phyloP scores from a whole-genome alignment of 192 early-diverging fungal species.

The Allomyces arbusculus region DNA sequence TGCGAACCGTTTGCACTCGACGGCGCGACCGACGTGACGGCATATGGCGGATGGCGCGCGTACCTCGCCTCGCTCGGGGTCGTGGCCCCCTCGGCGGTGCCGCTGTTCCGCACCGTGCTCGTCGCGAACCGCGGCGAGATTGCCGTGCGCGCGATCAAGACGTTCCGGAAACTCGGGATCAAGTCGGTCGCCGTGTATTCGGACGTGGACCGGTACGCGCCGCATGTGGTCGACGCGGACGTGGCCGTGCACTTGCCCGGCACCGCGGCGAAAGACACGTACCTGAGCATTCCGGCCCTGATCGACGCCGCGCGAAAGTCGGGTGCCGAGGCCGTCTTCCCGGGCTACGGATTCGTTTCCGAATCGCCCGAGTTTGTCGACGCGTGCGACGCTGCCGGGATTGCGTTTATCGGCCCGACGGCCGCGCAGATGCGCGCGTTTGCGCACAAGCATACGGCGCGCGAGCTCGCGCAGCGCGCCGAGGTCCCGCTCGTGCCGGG shows the following conservation, averaged over 20 bases:
- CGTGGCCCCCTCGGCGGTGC: no score
- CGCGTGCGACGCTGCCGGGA: conserved; percentile 19
- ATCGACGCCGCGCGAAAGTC: conserved; percentile 20
- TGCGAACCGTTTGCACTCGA: no score
- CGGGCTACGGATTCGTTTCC: conserved; percentile 38
- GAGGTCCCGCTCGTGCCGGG: no score
- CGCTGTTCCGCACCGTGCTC: conserved; percentile 20
- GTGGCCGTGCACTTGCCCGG: conserved; percentile 32
- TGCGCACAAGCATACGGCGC: no score
- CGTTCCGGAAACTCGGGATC: conserved; percentile 41
- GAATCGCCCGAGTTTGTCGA: conserved; percentile 37
- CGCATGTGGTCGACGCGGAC: conserved; percentile 29
- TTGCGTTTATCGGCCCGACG: conserved; percentile 32
- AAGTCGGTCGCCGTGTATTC: conserved; percentile 44
- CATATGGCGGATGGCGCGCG: no score
- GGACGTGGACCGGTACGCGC: conserved; percentile 20
- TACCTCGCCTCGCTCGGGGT: no score
- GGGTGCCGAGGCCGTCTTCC: conserved; percentile 35
- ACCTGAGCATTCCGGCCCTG: conserved; percentile 27
- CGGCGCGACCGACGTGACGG: no score
- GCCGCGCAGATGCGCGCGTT: no score
- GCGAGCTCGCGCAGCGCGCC: no score
- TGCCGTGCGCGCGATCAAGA: conserved; percentile 45
- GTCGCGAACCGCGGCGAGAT: conserved; percentile 71
- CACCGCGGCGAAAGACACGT: conserved; percentile 26